Evolutionary conservation across 2,329 filamentous ascomycete species (phyloP), one percentile per base, ranked within the genome.

Genomic region (Gnomoniopsis sp.): DNA sequence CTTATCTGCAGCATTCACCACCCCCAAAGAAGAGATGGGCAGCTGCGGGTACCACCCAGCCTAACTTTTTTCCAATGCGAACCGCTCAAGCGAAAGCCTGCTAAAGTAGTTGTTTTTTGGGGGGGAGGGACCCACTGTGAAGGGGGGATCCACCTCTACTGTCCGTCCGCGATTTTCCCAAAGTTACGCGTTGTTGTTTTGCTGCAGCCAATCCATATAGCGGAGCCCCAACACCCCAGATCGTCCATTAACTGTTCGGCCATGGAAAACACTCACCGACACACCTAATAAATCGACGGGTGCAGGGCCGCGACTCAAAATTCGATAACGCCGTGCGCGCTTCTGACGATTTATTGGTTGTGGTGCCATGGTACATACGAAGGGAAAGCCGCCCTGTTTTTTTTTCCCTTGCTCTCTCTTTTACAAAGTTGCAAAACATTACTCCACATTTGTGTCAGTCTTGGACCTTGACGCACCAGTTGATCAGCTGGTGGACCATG

Each of bases 181-280:
- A 21, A 55, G 59, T n/a, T n/a, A 55, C 55, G 48, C 33, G 53
- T 36, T 46, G 52, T n/a, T n/a, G n/a, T n/a, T n/a, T n/a, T n/a
- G 44, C 51, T 22, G 49, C 49, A 51, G 26, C 33, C 49, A 51
- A 23, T 30, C 36, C n/a, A n/a, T n/a, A n/a, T n/a, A 58, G 51
- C 52, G 53, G 51, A 58, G 53, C 48, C n/a, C n/a, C n/a, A n/a
- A n/a, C n/a, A n/a, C n/a, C n/a, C 26, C 26, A 30, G 26, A 30
- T 30, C 26, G 26, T 30, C 26, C 51, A 26, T 38, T 48, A 52
- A 50, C 14, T 36, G 14, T 41, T 6, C 50, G 55, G 4, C 55
- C 48, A 55, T 55, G 59, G 59, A n/a, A n/a, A n/a, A 57, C 47
- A 41, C 59, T 61, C 59, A 61, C 59, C 59, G 59, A 61, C 59